Percentiles rank a stretch among this genome's conserved stretches.
These are phyloP conservation scores for Colletotrichum gloeosporioides DNA, from an alignment of 2,329 filamentous ascomycete species.

Conservation along the genomic window DNA sequence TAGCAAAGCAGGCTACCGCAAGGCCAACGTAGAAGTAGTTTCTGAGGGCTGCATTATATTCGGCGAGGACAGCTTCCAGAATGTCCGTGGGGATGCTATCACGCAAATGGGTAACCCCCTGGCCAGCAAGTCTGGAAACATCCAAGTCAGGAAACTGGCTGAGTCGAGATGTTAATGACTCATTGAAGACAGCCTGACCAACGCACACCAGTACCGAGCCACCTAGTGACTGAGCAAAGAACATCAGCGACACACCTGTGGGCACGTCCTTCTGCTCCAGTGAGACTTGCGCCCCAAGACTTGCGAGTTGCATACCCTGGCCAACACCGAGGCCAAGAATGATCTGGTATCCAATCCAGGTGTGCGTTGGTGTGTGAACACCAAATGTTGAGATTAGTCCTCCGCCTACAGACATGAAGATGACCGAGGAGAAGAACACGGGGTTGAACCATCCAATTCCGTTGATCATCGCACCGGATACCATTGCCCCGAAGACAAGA, in stretches of 20 bases:
- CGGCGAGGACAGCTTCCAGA: conserved; percentile 26
- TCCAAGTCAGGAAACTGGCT: conserved; percentile 38
- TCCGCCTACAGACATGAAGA: conserved; percentile 39
- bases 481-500: conserved; percentile 37
- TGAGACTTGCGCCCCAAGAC: conserved; percentile 50
- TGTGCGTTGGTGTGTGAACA: conserved; percentile 32
- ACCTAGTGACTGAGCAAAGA: conserved; percentile 49
- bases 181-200: conserved; percentile 56
- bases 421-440: conserved; percentile 41
- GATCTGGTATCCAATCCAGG: conserved; percentile 51
- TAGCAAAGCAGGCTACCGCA: conserved; percentile 50
- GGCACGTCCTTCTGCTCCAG: conserved; percentile 46
- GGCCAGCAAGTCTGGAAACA: conserved; percentile 31
- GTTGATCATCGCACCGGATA: conserved; percentile 38
- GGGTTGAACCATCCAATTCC: conserved; percentile 49
- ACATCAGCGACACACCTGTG: conserved; percentile 47
- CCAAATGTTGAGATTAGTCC: conserved; percentile 49
- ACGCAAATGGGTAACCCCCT: conserved; percentile 56
- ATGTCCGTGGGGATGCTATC: conserved; percentile 31
- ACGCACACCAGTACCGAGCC: conserved; percentile 55
- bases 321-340: conserved; percentile 48
- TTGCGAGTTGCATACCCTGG: conserved; percentile 45
- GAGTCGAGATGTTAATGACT: conserved; percentile 45
- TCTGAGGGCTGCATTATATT: conserved; percentile 62
- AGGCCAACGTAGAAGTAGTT: conserved; percentile 60